phyloP scores from a whole-genome alignment of 208 protist genomes.

The Phytomonas francai region DNA sequence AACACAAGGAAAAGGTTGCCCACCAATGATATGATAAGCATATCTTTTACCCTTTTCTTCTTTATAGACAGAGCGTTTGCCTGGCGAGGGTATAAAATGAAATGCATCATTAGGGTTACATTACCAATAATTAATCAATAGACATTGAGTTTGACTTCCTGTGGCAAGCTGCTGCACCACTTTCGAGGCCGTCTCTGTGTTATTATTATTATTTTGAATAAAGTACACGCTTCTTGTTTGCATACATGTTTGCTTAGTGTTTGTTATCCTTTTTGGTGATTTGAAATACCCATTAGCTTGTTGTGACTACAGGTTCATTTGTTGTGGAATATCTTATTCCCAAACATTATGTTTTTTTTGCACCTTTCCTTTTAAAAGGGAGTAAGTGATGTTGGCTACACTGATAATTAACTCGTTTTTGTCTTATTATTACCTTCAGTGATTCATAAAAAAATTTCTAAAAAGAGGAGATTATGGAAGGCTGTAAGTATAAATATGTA shows the following conservation, averaged over 20 bases:
- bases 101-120: neutral
- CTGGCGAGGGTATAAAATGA: neutral
- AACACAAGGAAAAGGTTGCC: neutral
- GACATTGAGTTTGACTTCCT: neutral
- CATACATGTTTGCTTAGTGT: constrained; percentile 9
- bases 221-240: constrained; percentile 8
- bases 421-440: neutral
- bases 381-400: neutral
- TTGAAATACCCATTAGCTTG: neutral
- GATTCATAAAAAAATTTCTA: constrained; percentile 9
- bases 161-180: neutral
- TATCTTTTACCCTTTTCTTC: neutral
- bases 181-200: neutral
- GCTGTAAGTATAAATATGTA: neutral
- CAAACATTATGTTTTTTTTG: constrained; percentile 5
- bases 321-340: neutral
- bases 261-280: constrained; percentile 7
- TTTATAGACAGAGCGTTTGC: neutral
- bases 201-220: constrained; percentile 14
- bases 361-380: neutral
- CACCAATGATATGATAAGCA: neutral
- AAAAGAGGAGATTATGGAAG: neutral
- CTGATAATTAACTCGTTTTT: constrained; percentile 3
- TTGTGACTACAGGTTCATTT: neutral
- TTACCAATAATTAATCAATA: neutral